Evolutionary conservation across 2,329 filamentous ascomycete species (phyloP), one percentile per base, ranked within the genome.

Genomic region (Shiraia sp.): DNA sequence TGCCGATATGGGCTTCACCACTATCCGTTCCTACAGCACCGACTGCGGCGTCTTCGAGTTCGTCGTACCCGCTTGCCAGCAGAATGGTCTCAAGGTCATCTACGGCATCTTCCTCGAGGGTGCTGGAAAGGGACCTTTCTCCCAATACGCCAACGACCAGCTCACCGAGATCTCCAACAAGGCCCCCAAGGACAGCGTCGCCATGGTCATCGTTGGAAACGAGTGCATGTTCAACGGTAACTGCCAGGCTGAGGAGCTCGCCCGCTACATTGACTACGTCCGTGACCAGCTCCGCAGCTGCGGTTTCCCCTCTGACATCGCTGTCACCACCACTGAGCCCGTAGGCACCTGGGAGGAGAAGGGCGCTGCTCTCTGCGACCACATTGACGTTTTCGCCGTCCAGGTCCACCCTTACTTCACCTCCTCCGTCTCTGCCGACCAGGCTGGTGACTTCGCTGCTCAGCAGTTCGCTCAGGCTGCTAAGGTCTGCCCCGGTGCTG

Each of bases 391-490:
- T 48, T 80, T 89, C 26, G 88, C 86, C 71, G 84, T 83, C 72
- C 96, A 96, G 80, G 83, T 95, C 63, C 91, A 97, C 77, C 85
- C 91, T 57, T 96, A 87, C 86, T 97, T 96, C 86, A 95, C 95
- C 78, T 67, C 82, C 32, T 75, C 79, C 44, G 79, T 85, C 52
- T 65, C 72, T 16, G 80, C 90, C 47, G 61, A 72, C 3, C 63
- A 79, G 36, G 90, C 91, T 40, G 92, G 92, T 66, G 68, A 75
- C 37, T 96, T 96, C 70, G 87, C 91, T 59, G 73, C 78, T 53
- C 66, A 77, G 59, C 85, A 96, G 79, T 81, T 96, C 53, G 74
- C 82, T 32, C 77, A 88, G 53, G 83, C 95, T 50, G 74, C 82
- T 66, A 68, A 70, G 57, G 75, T 89, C 58, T 97, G 92, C 81